Evolutionary conservation across 2,329 filamentous ascomycete species (phyloP), one percentile per base, ranked within the genome.

Genomic region (Aureobasidium leucospermi): DNA sequence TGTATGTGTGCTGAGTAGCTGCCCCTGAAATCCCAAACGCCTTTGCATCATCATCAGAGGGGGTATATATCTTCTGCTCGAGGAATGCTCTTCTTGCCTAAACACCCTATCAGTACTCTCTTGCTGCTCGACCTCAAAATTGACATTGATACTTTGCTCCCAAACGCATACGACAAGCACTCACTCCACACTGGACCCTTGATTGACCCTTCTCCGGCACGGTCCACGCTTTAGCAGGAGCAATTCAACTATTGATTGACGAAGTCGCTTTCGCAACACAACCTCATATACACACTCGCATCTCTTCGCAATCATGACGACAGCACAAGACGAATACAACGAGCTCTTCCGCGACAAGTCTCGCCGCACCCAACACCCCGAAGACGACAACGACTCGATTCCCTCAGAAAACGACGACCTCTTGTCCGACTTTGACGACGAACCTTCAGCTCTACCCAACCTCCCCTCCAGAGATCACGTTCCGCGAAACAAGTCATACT

Each of bases 241-340:
- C 41, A 38, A n/a, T 7, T 23, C 41, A 23, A 23, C 38, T 23
- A 23, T 16, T 28, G 19, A 7, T 55, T 6, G 51, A 43, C 38
- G 11, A 7, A 42, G 51, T 34, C 48, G 29, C 48, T 11, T 31
- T 32, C 16, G 13, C 29, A 56, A 39, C 19, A 51, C 15, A 39
- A 6, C 7, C 41, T 16, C 5, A 36, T 6, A 28, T 16, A 28
- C 13, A 38, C 51, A 43, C 8, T 31, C 28, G n/a, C 39, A 36
- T 8, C n/a, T 10, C 38, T 11, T n/a, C 28, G 16, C 57, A 45
- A 59, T 28, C 58, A 65, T 65, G 63, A 32, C 64, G 36, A 61
- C 63, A 49, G 70, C 78, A 59, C 76, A 79, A 67, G 73, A 78
- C 64, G 79, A 81, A 73, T 79, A 78, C 72, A 73, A 80, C 70